Evolutionary conservation across 2,329 filamentous ascomycete species (phyloP), one percentile per base, ranked within the genome.

Genomic region (Cladosporium phlei): DNA sequence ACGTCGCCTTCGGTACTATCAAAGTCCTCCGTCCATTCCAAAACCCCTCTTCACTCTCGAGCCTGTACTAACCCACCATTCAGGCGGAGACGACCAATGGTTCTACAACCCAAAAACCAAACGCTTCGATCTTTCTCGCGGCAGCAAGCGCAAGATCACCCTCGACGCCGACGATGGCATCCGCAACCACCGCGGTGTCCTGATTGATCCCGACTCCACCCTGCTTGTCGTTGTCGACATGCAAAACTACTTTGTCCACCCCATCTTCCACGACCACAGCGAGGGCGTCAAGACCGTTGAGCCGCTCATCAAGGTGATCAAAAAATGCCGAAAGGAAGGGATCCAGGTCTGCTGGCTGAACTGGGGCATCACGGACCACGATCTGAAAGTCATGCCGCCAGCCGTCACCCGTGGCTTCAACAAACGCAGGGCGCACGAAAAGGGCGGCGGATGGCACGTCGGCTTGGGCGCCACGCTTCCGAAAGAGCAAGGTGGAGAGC

Each of bases 221-320:
- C 58, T 68, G 20, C 52, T 70, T 22, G 62, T 70, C 21, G 56
- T 70, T 24, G 62, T 70, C 43, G 67, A 70, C 53, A 70, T 70
- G 67, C 68, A 70, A 47, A 70, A 69, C 54, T 69, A 69, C 56
- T 70, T 70, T 52, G 54, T 70, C 35, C 59, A 62, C 47, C 60
- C 60, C n/a, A 47, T 49, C 34, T 59, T 56, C 47, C 55, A 57
- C 52, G 57, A 63, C 40, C 60, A 63, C 52, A 49, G 40, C 17
- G 55, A 54, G 19, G 60, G 59, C 12, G 54, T 64, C 39, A 56
- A 58, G n/a, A 61, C 67, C 12, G 53, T 70, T 11, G 53, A 62
- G 12, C 67, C 68, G 10, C 61, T 64, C 10, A 37, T 68, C 49
- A 64, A 59, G 21, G 65, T 67, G 22, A 67, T 70, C 42, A 58